A percentile compares a stretch with the other conserved stretches of the same genome.
Conservation (phyloP, 441 rosid species). For the Biscutella laevigata region DNA sequence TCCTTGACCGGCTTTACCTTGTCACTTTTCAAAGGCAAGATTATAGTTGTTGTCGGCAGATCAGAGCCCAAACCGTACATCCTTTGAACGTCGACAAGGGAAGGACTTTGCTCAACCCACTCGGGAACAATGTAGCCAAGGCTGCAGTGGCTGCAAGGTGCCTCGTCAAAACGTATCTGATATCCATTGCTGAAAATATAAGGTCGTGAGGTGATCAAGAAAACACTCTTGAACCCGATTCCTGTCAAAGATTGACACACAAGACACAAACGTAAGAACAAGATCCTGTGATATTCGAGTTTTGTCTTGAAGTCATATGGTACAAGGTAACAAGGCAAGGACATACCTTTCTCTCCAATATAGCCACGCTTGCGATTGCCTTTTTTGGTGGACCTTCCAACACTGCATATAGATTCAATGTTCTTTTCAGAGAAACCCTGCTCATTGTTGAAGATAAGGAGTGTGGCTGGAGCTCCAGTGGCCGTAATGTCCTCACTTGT, state of each 20-base stretch:
- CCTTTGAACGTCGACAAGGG: constrained; percentile 34
- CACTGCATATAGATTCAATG: constrained; percentile 51
- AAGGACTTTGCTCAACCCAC: constrained; percentile 56
- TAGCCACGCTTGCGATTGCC: constrained; percentile 50
- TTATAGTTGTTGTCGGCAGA: constrained; percentile 50
- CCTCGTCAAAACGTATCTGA: constrained; percentile 53
- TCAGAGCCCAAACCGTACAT: constrained; percentile 37
- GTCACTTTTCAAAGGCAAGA: constrained; percentile 61
- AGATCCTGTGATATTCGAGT: neutral
- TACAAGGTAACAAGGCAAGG: neutral
- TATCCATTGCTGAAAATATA: constrained; percentile 67
- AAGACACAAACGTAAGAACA: neutral
- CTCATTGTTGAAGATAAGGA: constrained; percentile 62
- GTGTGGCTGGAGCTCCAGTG: constrained; percentile 58
- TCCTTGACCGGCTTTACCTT: constrained; percentile 55
- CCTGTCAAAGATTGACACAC: constrained; percentile 31
- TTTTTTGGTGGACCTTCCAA: constrained; percentile 57
- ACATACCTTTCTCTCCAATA: constrained; percentile 75
- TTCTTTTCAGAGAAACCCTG: constrained; percentile 48
- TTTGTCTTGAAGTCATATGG: neutral
- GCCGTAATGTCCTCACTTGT: constrained; percentile 60
- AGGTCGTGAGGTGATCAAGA: constrained; percentile 51
- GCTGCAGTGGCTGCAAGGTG: constrained; percentile 48
- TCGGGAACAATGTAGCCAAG: constrained; percentile 75
- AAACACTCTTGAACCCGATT: constrained; percentile 76